These are phyloP conservation scores for Neopestalotiopsis clavispora DNA, from an alignment of 2,329 filamentous ascomycete species.

Conservation along the genomic window DNA sequence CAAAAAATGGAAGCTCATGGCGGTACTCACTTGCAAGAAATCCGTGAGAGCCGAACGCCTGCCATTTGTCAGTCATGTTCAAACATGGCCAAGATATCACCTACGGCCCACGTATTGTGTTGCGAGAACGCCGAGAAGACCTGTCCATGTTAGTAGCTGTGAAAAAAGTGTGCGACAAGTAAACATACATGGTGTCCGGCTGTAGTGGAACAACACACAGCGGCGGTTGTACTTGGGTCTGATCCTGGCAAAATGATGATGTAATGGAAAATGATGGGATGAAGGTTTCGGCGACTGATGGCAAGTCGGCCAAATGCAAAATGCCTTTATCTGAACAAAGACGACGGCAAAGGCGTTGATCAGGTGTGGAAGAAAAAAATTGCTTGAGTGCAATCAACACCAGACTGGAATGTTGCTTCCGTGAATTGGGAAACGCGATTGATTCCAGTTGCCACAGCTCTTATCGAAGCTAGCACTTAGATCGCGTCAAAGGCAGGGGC, in stretches of 20 bases:
- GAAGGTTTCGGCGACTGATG: too few relatives aligned
- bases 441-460: not conserved
- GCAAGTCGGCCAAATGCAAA: too few relatives aligned
- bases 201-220: not conserved
- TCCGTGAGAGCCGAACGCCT: conserved; percentile 35
- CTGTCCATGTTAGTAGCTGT: not conserved
- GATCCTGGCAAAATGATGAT: too few relatives aligned
- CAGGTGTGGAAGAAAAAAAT: not conserved
- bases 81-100: conserved; percentile 1
- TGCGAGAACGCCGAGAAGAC: conserved; percentile 2
- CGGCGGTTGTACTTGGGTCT: not conserved
- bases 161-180: not conserved
- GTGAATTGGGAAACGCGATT: not conserved
- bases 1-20: not conserved
- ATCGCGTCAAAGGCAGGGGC: not conserved
- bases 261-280: not conserved
- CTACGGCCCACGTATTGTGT: conserved; percentile 32
- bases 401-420: not conserved
- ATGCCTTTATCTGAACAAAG: too few relatives aligned
- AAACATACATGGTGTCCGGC: not conserved
- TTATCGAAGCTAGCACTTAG: not conserved
- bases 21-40: conserved; percentile 28
- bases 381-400: not conserved
- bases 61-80: not conserved
- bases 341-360: not conserved